Percentiles rank a stretch among this genome's conserved stretches.
These are phyloP conservation scores for Pythium aquatile DNA, from an alignment of 352 stramenopile species.

Conservation along the genomic window DNA sequence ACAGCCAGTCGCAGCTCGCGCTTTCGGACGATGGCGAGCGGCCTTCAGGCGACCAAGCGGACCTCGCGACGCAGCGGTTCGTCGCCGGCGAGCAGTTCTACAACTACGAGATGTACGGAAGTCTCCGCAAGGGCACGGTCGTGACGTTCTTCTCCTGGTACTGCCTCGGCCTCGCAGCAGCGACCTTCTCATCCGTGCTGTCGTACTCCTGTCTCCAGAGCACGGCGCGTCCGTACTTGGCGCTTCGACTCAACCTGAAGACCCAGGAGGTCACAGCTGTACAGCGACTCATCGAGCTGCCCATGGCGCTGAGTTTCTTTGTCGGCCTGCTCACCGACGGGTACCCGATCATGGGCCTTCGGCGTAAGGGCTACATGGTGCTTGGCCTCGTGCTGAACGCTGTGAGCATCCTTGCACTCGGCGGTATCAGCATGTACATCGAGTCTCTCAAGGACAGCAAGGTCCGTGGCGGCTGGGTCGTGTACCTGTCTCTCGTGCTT, in stretches of 20 bases:
- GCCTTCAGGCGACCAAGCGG: constrained; percentile 7
- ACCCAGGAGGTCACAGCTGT: constrained; percentile 24
- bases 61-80: constrained; percentile 28
- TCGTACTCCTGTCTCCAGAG: constrained; percentile 25
- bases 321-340: constrained; percentile 36
- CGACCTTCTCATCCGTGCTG: constrained; percentile 27
- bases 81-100: constrained; percentile 37
- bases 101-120: constrained; percentile 37
- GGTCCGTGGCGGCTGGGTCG: constrained; percentile 16
- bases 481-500: constrained; percentile 31
- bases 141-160: constrained; percentile 34
- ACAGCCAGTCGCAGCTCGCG: background rate
- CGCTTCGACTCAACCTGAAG: constrained; percentile 19
- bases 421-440: constrained; percentile 24
- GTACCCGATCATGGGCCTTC: constrained; percentile 31
- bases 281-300: constrained; percentile 33
- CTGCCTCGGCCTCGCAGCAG: constrained; percentile 24
- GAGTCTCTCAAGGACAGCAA: constrained; percentile 10
- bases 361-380: constrained; percentile 39
- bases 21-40: constrained; percentile 9
- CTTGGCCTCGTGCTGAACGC: constrained; percentile 31
- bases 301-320: constrained; percentile 36
- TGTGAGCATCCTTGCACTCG: constrained; percentile 19
- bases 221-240: constrained; percentile 22
- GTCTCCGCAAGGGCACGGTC: constrained; percentile 29